Evolutionary conservation across 2,329 filamentous ascomycete genomes (phyloP).

Genomic region (Trichoderma citrinoviride): DNA sequence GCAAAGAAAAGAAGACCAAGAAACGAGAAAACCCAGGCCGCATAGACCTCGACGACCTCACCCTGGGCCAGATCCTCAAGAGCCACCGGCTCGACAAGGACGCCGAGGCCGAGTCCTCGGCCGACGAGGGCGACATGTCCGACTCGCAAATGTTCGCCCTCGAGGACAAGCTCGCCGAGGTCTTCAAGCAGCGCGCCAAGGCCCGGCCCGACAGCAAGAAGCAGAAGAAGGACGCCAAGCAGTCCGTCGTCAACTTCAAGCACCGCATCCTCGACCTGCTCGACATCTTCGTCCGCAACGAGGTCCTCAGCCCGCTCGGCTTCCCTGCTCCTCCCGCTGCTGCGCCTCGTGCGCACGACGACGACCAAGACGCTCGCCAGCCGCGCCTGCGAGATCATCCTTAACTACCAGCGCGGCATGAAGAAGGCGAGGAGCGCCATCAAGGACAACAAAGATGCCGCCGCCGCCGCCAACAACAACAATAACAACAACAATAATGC

Average conservation of each 20-base stretch:
- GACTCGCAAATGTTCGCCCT: slow-evolving; percentile 94
- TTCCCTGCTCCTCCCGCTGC: slow-evolving; percentile 71
- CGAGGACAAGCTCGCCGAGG: slow-evolving; percentile 76
- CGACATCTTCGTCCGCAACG: slow-evolving; percentile 77
- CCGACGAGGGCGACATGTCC: slow-evolving; percentile 79
- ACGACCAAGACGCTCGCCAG: slow-evolving; percentile 71
- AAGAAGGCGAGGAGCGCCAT: slow-evolving; percentile 52
- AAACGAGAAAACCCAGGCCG: slow-evolving; percentile 43
- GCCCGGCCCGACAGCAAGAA: slow-evolving; percentile 66
- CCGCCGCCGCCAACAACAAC: too few species aligned
- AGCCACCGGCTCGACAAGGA: slow-evolving; percentile 65
- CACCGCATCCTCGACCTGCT: slow-evolving; percentile 86
- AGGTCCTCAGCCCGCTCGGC: slow-evolving; percentile 64
- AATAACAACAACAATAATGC: slow-evolving; percentile 32
- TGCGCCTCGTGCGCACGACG: slow-evolving; percentile 74
- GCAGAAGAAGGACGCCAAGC: slow-evolving; percentile 81
- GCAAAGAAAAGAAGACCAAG: slow-evolving; percentile 38
- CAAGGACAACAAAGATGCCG: slow-evolving; percentile 18
- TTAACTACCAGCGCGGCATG: slow-evolving; percentile 66
- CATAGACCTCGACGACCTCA: slow-evolving; percentile 64
- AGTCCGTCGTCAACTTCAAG: slow-evolving; percentile 92
- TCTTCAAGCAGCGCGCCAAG: slow-evolving; percentile 77
- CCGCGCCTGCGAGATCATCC: slow-evolving; percentile 70
- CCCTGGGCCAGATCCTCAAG: slow-evolving; percentile 75
- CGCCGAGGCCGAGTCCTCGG: slow-evolving; percentile 52